Evolutionary conservation across 768 basidiomycete genomes (phyloP).

Genomic region (Kwoniella heveanensis): DNA sequence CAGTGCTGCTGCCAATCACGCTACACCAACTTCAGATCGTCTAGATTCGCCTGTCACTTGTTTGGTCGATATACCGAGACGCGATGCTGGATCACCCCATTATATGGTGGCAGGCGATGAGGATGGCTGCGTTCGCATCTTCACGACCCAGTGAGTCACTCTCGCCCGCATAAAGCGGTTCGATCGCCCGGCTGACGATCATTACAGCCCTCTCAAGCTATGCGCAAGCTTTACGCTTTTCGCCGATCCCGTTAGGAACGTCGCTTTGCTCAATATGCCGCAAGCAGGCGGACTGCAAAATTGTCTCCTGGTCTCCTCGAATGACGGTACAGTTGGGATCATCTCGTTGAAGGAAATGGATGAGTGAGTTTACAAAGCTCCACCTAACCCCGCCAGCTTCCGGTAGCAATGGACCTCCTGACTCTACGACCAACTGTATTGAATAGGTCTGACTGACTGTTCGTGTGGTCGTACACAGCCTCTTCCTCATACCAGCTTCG

Average conservation of each 20-base stretch:
- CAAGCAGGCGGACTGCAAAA: conserved; percentile 64
- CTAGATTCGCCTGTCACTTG: conserved; percentile 37
- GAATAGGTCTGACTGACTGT: too few species aligned
- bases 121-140: conserved; percentile 51
- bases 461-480: conserved; percentile 57
- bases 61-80: conserved; percentile 15
- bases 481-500: conserved; percentile 80
- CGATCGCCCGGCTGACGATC: conserved; percentile 4
- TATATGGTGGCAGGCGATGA: conserved; percentile 51
- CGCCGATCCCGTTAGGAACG: conserved; percentile 62
- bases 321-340: conserved; percentile 81
- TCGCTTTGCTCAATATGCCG: conserved; percentile 38
- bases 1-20: background rate
- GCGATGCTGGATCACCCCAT: background rate
- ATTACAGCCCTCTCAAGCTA: conserved; percentile 59
- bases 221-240: conserved; percentile 75
- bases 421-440: too few species aligned
- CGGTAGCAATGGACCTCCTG: too few species aligned
- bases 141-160: conserved; percentile 44
- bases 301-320: conserved; percentile 70
- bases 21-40: conserved; percentile 23
- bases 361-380: conserved; percentile 62
- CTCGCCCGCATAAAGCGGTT: background rate
- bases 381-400: background rate
- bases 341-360: conserved; percentile 72